These are phyloP conservation scores for Trametes coccinea DNA, from an alignment of 768 basidiomycete genomes.

Conservation along the genomic window DNA sequence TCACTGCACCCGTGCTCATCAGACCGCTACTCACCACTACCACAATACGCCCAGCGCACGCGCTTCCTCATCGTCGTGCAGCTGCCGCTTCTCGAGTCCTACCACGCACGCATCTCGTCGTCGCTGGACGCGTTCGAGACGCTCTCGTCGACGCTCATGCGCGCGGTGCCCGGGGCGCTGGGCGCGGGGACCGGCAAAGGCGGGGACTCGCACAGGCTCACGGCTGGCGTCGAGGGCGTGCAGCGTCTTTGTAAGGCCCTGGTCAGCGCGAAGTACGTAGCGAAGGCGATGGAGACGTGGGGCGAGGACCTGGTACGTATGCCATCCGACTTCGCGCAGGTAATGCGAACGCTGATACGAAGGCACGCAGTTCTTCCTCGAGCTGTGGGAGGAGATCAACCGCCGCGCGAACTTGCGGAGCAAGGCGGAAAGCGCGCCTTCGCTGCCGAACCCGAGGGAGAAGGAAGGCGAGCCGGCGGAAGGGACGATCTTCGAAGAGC, in stretches of 20 bases:
- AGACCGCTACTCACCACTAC: slow-evolving; percentile 93
- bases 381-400: slow-evolving; percentile 83
- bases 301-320: slow-evolving; percentile 81
- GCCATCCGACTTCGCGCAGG: background rate
- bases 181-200: slow-evolving; percentile 45
- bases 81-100: slow-evolving; percentile 78
- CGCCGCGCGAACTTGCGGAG: slow-evolving; percentile 56
- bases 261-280: slow-evolving; percentile 76
- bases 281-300: slow-evolving; percentile 73
- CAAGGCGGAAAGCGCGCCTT: slow-evolving; percentile 48
- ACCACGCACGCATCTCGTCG: slow-evolving; percentile 73
- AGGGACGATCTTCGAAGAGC: slow-evolving; percentile 78
- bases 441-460: slow-evolving; percentile 49
- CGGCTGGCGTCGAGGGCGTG: slow-evolving; percentile 81
- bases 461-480: slow-evolving; percentile 41
- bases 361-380: slow-evolving; percentile 78
- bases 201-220: slow-evolving; percentile 55
- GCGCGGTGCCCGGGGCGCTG: slow-evolving; percentile 91
- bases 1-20: background rate
- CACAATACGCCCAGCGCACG: slow-evolving; percentile 70
- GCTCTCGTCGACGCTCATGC: slow-evolving; percentile 81
- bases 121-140: slow-evolving; percentile 95
- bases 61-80: slow-evolving; percentile 86
- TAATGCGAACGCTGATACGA: background rate
- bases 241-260: slow-evolving; percentile 84